Evolutionary conservation across 1,284 basidiomycete genomes (phyloP).

Genomic region (Naganishia cerealis): DNA sequence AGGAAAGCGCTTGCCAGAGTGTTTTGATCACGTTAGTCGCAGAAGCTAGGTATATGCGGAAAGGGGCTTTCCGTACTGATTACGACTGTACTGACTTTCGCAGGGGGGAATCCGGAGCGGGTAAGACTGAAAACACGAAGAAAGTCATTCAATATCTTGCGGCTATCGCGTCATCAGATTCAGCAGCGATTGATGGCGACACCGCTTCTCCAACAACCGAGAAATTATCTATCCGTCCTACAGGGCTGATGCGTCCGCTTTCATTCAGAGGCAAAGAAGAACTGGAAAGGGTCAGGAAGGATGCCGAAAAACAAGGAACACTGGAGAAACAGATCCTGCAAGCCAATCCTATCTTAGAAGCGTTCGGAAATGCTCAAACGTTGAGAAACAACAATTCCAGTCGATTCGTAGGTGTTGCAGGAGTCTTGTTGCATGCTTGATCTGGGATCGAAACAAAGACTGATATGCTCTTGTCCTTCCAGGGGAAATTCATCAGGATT

Average conservation of each 20-base stretch:
- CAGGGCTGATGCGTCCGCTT: constrained; percentile 49
- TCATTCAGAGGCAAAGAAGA: constrained; percentile 51
- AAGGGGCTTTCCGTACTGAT: background rate
- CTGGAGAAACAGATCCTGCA: constrained; percentile 96
- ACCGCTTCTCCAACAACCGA: constrained; percentile 41
- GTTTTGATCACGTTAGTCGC: constrained; percentile 88
- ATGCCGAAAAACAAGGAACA: constrained; percentile 73
- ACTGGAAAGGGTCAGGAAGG: constrained; percentile 52
- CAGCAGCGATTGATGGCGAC: constrained; percentile 58
- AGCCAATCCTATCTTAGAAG: constrained; percentile 95
- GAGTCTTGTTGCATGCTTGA: background rate
- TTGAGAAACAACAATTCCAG: constrained; percentile 98
- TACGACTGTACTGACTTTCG: constrained; percentile 7
- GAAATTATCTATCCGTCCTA: constrained; percentile 11
- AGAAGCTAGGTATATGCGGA: background rate
- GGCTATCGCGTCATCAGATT: constrained; percentile 78
- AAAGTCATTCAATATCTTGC: constrained; percentile 99
- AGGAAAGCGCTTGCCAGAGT: constrained; percentile 94
- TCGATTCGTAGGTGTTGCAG: constrained; percentile 64
- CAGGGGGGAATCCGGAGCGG: constrained; percentile 96
- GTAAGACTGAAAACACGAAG: constrained; percentile 99
- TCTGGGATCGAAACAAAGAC: background rate
- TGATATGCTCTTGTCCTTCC: background rate
- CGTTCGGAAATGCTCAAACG: constrained; percentile 98
- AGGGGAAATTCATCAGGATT: constrained; percentile 93